Conservation (phyloP, 768 basidiomycete genomes). For the Mycena alexandri region DNA sequence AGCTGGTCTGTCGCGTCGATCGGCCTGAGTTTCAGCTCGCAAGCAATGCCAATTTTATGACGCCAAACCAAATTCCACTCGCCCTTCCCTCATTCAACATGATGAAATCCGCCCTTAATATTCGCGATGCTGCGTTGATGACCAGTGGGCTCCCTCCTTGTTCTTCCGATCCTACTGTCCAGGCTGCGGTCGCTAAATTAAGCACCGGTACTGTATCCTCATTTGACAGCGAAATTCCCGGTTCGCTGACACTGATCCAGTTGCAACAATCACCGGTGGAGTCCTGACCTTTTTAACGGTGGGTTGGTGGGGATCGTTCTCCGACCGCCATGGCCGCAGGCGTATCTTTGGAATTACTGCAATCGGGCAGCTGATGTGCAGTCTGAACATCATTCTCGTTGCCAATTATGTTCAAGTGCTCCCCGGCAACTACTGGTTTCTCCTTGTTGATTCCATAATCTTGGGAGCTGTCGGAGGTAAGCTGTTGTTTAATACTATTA, state of each 20-base stretch:
- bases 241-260: conserved; percentile 2
- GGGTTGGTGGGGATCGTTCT: conserved; percentile 55
- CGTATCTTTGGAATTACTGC: conserved; percentile 71
- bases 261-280: conserved; percentile 22
- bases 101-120: background rate
- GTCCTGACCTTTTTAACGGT: conserved; percentile 19
- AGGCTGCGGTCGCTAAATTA: conserved; percentile 75
- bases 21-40: conserved; percentile 55
- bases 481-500: conserved; percentile 34
- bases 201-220: conserved; percentile 62
- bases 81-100: background rate
- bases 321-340: conserved; percentile 83
- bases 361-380: conserved; percentile 70
- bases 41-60: conserved; percentile 48
- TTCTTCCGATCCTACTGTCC: conserved; percentile 76
- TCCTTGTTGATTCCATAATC: conserved; percentile 72
- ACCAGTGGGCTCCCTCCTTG: conserved; percentile 50
- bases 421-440: conserved; percentile 88
- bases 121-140: background rate
- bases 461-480: conserved; percentile 82
- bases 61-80: conserved; percentile 47
- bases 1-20: conserved; percentile 24
- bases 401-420: conserved; percentile 66
- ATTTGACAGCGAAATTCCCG: background rate
- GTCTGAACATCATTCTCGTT: conserved; percentile 77